Evolutionary conservation across 805 yeast genomes (phyloP).

Genomic region (Wickerhamiella sergipiensis): DNA sequence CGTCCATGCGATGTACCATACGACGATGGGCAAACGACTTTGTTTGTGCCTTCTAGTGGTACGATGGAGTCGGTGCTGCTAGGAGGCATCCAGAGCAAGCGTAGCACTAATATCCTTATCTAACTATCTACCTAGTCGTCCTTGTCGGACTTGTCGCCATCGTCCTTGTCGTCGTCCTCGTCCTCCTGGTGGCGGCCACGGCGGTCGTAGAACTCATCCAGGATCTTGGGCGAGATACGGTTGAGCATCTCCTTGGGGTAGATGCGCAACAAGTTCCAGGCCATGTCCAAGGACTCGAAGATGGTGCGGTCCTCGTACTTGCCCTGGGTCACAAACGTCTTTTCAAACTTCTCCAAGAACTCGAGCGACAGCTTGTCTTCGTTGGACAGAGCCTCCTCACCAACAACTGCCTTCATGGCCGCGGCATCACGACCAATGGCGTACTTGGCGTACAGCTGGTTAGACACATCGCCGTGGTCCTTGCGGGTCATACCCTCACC

Average conservation of each 20-base stretch:
- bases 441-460: conserved; percentile 96
- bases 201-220: conserved; percentile 81
- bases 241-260: conserved; percentile 98
- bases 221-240: conserved; percentile 95
- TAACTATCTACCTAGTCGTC: not conserved
- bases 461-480: conserved; percentile 98
- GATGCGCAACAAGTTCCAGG: conserved; percentile 95
- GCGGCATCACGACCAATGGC: conserved; percentile 99
- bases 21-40: too few species aligned
- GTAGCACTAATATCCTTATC: too few species aligned
- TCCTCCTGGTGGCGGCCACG: conserved; percentile 30
- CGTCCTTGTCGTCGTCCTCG: conserved; percentile 28
- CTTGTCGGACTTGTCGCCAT: conserved; percentile 20
- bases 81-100: too few species aligned
- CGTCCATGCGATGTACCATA: too few species aligned
- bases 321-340: conserved; percentile 90
- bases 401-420: conserved; percentile 99
- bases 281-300: conserved; percentile 91
- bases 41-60: too few species aligned
- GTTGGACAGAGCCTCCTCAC: conserved; percentile 96
- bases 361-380: conserved; percentile 96
- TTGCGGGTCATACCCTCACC: conserved; percentile 99
- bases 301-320: conserved; percentile 92
- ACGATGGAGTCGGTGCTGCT: too few species aligned
- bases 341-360: conserved; percentile 95